A percentile compares a stretch with the other conserved stretches of the same genome.
Conservation (phyloP, 495 filamentous ascomycete genomes). For the Cercophora samala region DNA sequence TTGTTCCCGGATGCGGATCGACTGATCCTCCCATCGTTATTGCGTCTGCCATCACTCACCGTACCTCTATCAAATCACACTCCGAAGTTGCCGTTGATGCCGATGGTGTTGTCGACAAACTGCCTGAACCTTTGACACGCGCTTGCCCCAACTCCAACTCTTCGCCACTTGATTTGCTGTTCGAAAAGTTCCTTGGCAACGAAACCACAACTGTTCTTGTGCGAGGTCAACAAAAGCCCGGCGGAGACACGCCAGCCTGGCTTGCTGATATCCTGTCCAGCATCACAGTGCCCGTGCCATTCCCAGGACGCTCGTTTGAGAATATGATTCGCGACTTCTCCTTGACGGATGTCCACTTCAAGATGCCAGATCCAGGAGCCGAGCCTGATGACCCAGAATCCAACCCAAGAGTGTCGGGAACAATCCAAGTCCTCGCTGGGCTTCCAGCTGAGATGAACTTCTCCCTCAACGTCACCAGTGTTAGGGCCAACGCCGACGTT, state of each 20-base stretch:
- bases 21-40: constrained; percentile 59
- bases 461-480: constrained; percentile 65
- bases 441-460: constrained; percentile 86
- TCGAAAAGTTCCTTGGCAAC: constrained; percentile 78
- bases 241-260: constrained; percentile 69
- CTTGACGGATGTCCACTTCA: constrained; percentile 77
- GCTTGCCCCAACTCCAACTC: constrained; percentile 68
- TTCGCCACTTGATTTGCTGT: constrained; percentile 82
- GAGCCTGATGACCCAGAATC: constrained; percentile 70
- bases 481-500: constrained; percentile 74
- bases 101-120: constrained; percentile 60
- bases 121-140: constrained; percentile 67
- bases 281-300: constrained; percentile 78
- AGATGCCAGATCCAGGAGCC: constrained; percentile 71
- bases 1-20: constrained; percentile 76
- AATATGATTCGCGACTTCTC: constrained; percentile 82
- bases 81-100: constrained; percentile 64
- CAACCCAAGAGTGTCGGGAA: constrained; percentile 74
- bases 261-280: constrained; percentile 72
- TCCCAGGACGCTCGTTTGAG: constrained; percentile 75
- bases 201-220: constrained; percentile 74
- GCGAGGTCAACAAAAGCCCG: constrained; percentile 66
- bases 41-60: constrained; percentile 67
- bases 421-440: constrained; percentile 69
- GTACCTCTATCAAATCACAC: constrained; percentile 61